Evolutionary conservation across 345 rosid species (phyloP).

Genomic region (Lumnitzera littorea): DNA sequence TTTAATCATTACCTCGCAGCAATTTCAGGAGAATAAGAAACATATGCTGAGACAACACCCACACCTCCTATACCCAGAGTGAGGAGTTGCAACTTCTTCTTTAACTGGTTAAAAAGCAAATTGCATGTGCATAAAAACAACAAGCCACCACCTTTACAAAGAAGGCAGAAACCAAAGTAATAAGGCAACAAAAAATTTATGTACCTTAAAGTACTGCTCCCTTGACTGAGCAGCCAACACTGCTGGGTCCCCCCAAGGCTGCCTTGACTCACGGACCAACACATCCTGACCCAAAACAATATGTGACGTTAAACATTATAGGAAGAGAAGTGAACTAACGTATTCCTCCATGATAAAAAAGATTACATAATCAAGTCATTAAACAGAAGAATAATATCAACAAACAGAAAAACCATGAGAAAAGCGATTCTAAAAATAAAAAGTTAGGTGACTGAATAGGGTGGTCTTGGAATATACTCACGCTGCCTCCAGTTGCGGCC

Average conservation of each 20-base stretch:
- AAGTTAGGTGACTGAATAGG: not conserved
- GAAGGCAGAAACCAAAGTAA: conserved; percentile 1
- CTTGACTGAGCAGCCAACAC: conserved; percentile 70
- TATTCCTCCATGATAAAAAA: not conserved
- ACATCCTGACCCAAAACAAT: conserved; percentile 40
- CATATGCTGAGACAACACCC: conserved; percentile 78
- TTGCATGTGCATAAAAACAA: too few relatives aligned
- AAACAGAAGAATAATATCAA: conserved; percentile 1
- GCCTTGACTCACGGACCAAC: conserved; percentile 55
- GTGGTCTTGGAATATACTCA: conserved; percentile 24
- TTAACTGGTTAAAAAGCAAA: conserved; percentile 51
- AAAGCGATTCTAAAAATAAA: not conserved
- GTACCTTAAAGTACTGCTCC: conserved; percentile 73
- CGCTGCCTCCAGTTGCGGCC: conserved; percentile 85
- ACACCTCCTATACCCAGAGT: conserved; percentile 77
- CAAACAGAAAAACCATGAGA: too few relatives aligned
- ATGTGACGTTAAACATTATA: not conserved
- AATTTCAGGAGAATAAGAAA: conserved; percentile 80
- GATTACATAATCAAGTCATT: not conserved
- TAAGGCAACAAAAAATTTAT: not conserved
- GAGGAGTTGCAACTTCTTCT: conserved; percentile 55
- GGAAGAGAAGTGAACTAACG: too few relatives aligned
- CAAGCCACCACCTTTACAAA: too few relatives aligned
- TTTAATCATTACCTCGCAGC: conserved; percentile 58
- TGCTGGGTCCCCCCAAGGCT: conserved; percentile 65